Percentiles rank a stretch among this genome's conserved stretches.
Evolutionary conservation across 2,329 filamentous ascomycete genomes (phyloP).

Genomic region (Phialophora macrospora): DNA sequence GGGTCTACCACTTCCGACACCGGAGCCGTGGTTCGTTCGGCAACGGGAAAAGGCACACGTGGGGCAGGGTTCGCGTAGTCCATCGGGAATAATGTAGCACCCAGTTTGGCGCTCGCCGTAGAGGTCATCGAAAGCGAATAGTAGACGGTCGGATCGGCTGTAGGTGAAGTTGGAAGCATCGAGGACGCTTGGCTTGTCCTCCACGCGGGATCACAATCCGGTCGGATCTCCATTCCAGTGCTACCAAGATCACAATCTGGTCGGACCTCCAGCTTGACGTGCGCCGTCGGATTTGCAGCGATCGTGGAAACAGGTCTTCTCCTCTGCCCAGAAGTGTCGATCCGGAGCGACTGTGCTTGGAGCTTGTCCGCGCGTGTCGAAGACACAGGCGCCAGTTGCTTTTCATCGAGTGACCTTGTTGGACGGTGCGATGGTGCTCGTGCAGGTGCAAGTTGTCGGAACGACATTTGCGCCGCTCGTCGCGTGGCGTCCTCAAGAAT

Average conservation of each 20-base stretch:
- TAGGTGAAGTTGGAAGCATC: slow-evolving; percentile 33
- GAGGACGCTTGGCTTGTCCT: slow-evolving; percentile 10
- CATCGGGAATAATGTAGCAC: slow-evolving; percentile 38
- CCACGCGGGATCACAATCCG: slow-evolving; percentile 23
- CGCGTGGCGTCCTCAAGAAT: slow-evolving; percentile 35
- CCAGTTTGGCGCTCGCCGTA: slow-evolving; percentile 36
- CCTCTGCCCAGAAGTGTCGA: slow-evolving; percentile 28
- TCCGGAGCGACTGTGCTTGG: slow-evolving; percentile 26
- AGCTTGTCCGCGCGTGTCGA: slow-evolving; percentile 12
- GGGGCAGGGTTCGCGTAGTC: slow-evolving; percentile 31
- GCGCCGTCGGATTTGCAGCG: slow-evolving; percentile 19
- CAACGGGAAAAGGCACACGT: slow-evolving; percentile 30
- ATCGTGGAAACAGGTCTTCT: slow-evolving; percentile 28
- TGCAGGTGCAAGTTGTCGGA: slow-evolving; percentile 15
- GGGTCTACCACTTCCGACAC: slow-evolving; percentile 53
- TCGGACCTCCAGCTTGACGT: slow-evolving; percentile 19
- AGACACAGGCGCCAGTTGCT: slow-evolving; percentile 10
- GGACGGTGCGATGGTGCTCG: slow-evolving; percentile 25
- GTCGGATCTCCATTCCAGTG: slow-evolving; percentile 22
- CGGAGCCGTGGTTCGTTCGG: slow-evolving; percentile 17
- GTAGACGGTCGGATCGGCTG: slow-evolving; percentile 35
- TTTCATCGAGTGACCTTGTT: slow-evolving; percentile 29
- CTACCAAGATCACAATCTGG: slow-evolving; percentile 26
- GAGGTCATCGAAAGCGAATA: slow-evolving; percentile 35
- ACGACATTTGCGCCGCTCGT: slow-evolving; percentile 32